Evolutionary conservation across 495 filamentous ascomycete species (phyloP).

Genomic region (Jackrogersella multiformis): DNA sequence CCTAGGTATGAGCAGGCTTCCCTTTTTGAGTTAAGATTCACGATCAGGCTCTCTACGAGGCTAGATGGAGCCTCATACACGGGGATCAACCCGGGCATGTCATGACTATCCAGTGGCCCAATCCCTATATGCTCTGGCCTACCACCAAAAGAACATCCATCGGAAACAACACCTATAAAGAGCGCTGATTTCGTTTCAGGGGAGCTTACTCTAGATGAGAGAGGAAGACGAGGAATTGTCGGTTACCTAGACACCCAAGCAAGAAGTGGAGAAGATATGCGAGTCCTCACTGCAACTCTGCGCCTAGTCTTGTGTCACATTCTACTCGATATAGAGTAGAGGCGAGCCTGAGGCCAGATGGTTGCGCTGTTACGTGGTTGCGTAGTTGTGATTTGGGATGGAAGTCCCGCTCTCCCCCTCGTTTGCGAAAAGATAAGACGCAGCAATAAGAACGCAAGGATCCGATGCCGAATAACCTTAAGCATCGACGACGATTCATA

Average conservation of each 20-base stretch:
- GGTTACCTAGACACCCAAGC: constrained; percentile 19
- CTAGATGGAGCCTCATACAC: constrained; percentile 3
- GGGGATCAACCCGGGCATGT: constrained; percentile 1
- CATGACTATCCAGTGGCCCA: constrained; percentile 3
- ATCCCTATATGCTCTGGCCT: constrained; percentile 10
- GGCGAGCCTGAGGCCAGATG: background rate
- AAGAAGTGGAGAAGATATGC: constrained; percentile 28
- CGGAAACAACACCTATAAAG: background rate
- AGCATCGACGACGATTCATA: background rate
- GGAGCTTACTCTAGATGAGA: constrained; percentile 1
- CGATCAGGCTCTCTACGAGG: background rate
- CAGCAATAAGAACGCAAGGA: constrained; percentile 22
- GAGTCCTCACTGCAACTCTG: constrained; percentile 19
- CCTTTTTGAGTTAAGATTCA: constrained; percentile 3
- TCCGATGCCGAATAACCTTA: constrained; percentile 4
- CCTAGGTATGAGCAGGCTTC: constrained; percentile 1
- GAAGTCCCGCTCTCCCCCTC: constrained; percentile 12
- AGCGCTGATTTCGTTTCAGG: background rate
- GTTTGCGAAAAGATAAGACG: constrained; percentile 16
- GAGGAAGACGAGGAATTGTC: constrained; percentile 9
- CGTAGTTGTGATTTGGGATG: constrained; percentile 12
- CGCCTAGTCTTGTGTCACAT: constrained; percentile 29
- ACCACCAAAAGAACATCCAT: constrained; percentile 8
- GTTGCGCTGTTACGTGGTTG: constrained; percentile 7
- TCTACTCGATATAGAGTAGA: constrained; percentile 5